Conservation (phyloP, 306 rosid genomes). For the Cicer bijugum region DNA sequence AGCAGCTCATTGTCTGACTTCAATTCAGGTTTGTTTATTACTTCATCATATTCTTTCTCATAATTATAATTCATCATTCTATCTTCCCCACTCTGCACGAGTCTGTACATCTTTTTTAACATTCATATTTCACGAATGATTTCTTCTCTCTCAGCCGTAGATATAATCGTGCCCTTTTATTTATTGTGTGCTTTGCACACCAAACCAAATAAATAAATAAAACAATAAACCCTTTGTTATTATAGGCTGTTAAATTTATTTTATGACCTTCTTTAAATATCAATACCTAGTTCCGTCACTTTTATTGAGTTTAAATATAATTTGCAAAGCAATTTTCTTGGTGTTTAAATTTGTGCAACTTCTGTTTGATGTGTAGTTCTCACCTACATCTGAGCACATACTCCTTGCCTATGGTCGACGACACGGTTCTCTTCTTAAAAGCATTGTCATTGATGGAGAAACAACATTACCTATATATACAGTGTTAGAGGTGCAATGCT, state of each 20-base stretch:
- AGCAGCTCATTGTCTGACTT: slow-evolving; percentile 97
- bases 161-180: background rate
- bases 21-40: slow-evolving; percentile 79
- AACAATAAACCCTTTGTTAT: slow-evolving; percentile 1
- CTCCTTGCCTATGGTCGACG: slow-evolving; percentile 72
- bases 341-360: slow-evolving; percentile 43
- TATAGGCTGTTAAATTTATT: slow-evolving; percentile 18
- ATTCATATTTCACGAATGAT: slow-evolving; percentile 17
- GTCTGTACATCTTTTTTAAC: slow-evolving; percentile 8
- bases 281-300: slow-evolving; percentile 12
- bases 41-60: slow-evolving; percentile 32
- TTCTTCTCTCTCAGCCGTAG: background rate
- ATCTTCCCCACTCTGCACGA: slow-evolving; percentile 9
- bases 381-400: slow-evolving; percentile 66
- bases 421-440: slow-evolving; percentile 67
- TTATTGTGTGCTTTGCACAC: background rate
- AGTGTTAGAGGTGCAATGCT: slow-evolving; percentile 80
- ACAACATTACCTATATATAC: slow-evolving; percentile 93
- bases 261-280: slow-evolving; percentile 16
- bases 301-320: slow-evolving; percentile 18
- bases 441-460: slow-evolving; percentile 92
- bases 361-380: slow-evolving; percentile 53
- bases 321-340: background rate
- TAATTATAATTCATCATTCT: slow-evolving; percentile 29
- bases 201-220: background rate